Percentiles rank a stretch among this genome's conserved stretches.
Conservation (phyloP, 1,139 yeast species). For the Williopsis jadinii region DNA sequence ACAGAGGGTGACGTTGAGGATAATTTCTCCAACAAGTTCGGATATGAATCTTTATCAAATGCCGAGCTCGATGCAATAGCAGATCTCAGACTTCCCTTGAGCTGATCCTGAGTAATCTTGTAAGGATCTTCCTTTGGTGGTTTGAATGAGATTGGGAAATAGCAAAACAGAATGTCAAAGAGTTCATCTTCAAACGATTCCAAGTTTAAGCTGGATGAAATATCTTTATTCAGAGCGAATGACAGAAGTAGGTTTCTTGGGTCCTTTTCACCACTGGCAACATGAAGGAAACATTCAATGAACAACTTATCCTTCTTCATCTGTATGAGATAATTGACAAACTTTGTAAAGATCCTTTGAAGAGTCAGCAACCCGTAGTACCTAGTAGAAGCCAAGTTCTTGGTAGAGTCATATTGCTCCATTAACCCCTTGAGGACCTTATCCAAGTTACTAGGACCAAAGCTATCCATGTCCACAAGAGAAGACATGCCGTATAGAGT, state of each 20-base stretch:
- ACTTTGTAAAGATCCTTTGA: constrained; percentile 28
- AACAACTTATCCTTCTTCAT: constrained; percentile 31
- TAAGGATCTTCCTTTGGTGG: constrained; percentile 88
- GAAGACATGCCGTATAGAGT: constrained; percentile 51
- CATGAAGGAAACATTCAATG: constrained; percentile 50
- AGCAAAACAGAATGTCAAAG: constrained; percentile 87
- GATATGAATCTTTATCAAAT: constrained; percentile 69
- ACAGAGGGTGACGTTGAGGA: constrained; percentile 76
- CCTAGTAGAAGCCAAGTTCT: constrained; percentile 60
- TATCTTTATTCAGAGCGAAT: constrained; percentile 46
- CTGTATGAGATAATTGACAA: constrained; percentile 12
- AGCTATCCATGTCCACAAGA: constrained; percentile 42
- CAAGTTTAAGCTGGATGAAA: constrained; percentile 43
- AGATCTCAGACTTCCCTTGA: constrained; percentile 48
- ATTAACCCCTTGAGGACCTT: constrained; percentile 36
- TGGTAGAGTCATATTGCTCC: constrained; percentile 50
- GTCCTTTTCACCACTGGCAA: constrained; percentile 88
- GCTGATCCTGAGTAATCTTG: constrained; percentile 65
- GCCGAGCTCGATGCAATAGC: constrained; percentile 59
- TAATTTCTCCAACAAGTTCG: constrained; percentile 75
- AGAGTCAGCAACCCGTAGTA: constrained; percentile 51
- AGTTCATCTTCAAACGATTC: constrained; percentile 45
- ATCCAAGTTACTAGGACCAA: constrained; percentile 26
- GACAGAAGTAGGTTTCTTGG: constrained; percentile 78
- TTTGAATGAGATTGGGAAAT: constrained; percentile 91